Evolutionary conservation across 768 basidiomycete species (phyloP), one percentile per base, ranked within the genome.

Genomic region (Kwoniella botswanensis): DNA sequence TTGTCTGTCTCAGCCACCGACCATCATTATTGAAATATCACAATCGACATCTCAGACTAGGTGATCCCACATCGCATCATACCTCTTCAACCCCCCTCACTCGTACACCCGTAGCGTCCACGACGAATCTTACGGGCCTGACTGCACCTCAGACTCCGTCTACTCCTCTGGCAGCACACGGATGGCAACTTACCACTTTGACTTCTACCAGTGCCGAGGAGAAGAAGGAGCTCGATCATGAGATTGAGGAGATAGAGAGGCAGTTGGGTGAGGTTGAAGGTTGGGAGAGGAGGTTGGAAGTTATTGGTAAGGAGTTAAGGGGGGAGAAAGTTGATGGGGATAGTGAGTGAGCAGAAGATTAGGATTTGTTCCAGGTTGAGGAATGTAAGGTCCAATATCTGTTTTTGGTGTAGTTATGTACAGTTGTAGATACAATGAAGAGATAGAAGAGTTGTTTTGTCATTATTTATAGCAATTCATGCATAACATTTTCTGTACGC

Each of bases 21-120:
- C 94, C 94, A 0, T 90, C 92, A 0, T 85, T 98, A 70, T 88
- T 89, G 76, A 94, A 92, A 80, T 95, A 97, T 80, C 96, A 98
- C 83, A 92, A 89, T 3, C 91, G 92, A 59, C 87, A 96, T 29
- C 87, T 98, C 18, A 92, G 92, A 0, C 86, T 98, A 15, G 84
- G 86, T 7, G 93, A 93, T 9, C 67, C 74, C 3, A 92, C 59
- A 88, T 87, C 1, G 86, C 55, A 56, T 54, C 17, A 89, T 0
- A 90, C 90, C 1, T 83, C 86, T 92, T 89, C 88, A 41, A 86
- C 93, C 4, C 86, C 88, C 3, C 87, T 88, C 9, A 88, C 94
- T 21, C 44, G 59, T 90, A 91, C 12, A 90, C 50, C 50, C 21
- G 26, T 64, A n/a, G 63, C 35, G 43, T 64, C 46, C 53, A 54